Conservation (phyloP, 2,329 filamentous ascomycete species). For the Diaporthe sp. region DNA sequence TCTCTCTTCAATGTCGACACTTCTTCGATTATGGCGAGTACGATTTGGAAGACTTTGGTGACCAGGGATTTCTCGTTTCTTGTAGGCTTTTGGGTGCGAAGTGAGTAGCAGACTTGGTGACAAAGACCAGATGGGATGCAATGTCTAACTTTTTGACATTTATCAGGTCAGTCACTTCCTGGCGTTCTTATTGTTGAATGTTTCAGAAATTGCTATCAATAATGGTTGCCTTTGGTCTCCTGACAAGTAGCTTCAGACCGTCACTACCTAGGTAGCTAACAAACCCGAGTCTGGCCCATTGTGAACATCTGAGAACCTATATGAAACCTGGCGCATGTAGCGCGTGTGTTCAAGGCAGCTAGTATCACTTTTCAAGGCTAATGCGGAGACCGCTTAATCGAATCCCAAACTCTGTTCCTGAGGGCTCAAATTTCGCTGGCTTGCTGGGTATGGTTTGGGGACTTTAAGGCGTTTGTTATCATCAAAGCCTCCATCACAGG, state of each 20-base stretch:
- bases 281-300: not conserved
- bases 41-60: not conserved
- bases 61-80: not conserved
- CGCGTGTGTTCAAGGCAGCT: not conserved
- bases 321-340: not conserved
- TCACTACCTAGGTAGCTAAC: not conserved
- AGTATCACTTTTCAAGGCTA: not conserved
- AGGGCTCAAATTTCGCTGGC: not conserved
- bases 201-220: not conserved
- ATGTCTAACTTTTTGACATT: not conserved
- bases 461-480: not conserved
- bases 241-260: not conserved
- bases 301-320: not conserved
- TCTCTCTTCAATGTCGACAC: not conserved
- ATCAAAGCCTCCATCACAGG: not conserved
- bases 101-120: not conserved
- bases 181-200: not conserved
- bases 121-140: not conserved
- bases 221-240: not conserved
- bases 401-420: not conserved
- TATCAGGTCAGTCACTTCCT: not conserved
- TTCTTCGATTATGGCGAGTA: not conserved
- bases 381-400: not conserved
- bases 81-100: not conserved
- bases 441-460: not conserved